phyloP scores from a whole-genome alignment of 208 protist species.

The Plasmodiophora brassicae region DNA sequence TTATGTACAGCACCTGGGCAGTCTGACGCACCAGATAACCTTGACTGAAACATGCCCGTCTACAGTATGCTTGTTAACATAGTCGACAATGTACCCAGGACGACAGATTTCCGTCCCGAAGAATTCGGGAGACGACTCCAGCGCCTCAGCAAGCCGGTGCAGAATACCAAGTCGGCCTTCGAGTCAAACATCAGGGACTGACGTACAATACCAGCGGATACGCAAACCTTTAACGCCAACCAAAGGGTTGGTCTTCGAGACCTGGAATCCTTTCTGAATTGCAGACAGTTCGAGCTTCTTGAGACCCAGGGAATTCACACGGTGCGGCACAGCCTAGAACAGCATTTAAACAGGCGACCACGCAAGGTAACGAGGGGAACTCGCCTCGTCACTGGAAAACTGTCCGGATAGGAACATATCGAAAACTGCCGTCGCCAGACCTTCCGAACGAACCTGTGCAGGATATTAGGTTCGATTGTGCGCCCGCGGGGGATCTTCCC shows the following conservation, averaged over 20 bases:
- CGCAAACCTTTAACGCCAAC: slow-evolving; percentile 5
- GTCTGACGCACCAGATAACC: background rate
- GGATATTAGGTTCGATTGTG: no score
- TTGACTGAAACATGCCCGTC: background rate
- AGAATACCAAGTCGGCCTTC: slow-evolving; percentile 31
- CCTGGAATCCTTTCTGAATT: slow-evolving; percentile 25
- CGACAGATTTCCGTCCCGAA: slow-evolving; percentile 28
- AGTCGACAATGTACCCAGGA: background rate
- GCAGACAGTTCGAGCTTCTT: background rate
- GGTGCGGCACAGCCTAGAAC: background rate
- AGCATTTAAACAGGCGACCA: background rate
- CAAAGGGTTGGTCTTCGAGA: slow-evolving; percentile 27
- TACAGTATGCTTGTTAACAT: slow-evolving; percentile 4
- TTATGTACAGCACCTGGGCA: background rate
- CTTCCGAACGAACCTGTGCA: background rate
- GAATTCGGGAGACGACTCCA: slow-evolving; percentile 23
- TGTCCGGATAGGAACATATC: slow-evolving; percentile 18
- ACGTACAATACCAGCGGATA: background rate
- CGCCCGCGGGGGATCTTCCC: no score
- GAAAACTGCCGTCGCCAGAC: background rate
- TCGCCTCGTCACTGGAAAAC: slow-evolving; percentile 25
- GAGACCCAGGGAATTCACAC: slow-evolving; percentile 15
- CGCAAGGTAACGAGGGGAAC: background rate
- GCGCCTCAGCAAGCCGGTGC: slow-evolving; percentile 11
- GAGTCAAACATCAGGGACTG: background rate